Evolutionary conservation across 2,329 filamentous ascomycete genomes (phyloP).

Genomic region (Talaromyces islandicus): DNA sequence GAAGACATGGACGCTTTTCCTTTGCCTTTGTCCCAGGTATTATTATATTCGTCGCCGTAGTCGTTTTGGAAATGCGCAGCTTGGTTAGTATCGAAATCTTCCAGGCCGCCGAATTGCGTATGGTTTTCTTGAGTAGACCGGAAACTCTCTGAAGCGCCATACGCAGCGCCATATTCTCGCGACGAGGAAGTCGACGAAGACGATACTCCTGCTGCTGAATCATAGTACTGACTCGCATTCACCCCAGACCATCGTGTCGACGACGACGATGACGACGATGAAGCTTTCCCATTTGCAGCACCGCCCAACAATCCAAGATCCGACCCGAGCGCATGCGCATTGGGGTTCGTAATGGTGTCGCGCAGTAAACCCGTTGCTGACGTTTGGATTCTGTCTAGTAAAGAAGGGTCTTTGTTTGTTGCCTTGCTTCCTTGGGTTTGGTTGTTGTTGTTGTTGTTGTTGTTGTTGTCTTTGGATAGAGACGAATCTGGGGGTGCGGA

Average conservation of each 20-base stretch:
- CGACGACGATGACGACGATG: constrained; percentile 11
- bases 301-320: constrained; percentile 17
- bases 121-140: neutral
- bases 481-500: neutral
- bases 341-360: constrained; percentile 22
- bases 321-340: constrained; percentile 9
- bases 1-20: neutral
- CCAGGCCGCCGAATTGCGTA: neutral
- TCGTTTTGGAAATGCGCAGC: neutral
- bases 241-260: neutral
- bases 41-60: neutral
- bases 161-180: neutral
- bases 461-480: neutral
- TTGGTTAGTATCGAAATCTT: neutral
- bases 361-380: constrained; percentile 31
- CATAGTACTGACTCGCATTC: neutral
- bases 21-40: neutral
- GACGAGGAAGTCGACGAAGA: neutral
- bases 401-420: constrained; percentile 16
- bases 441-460: neutral
- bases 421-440: constrained; percentile 4
- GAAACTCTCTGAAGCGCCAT: neutral
- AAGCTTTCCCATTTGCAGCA: constrained; percentile 16
- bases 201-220: neutral
- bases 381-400: constrained; percentile 23